Base-by-base conservation (phyloP, 352 stramenopile species). In the Globisporangium yorkense region DNA sequence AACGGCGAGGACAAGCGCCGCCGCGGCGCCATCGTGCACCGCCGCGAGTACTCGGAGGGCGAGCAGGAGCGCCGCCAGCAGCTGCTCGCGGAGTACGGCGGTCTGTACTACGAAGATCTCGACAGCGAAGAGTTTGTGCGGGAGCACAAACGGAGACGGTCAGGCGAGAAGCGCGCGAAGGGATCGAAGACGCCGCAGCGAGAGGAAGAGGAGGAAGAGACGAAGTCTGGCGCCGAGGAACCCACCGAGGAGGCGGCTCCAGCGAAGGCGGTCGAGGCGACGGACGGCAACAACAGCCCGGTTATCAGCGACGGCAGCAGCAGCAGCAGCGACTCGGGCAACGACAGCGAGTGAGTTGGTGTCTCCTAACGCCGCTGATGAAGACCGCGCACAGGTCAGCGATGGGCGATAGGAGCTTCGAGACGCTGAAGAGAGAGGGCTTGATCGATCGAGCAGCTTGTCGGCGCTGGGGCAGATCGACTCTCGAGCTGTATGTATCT, bases 1-100 rank as follows among this genome's bases (percentile, higher is more conserved):
- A 74, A 65, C 57, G 71, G 79, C 43, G 84, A 94, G 49, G 82
- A 92, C 56, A 92, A 94, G 60, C 82, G 84, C 20, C 84, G 77
- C 8, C 80, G 77, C 47, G 84, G 84, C 27, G 82, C 82, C 46
- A 80, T 94, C 51, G 82, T 94, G 1, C 74, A 87, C 48, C 82
- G 84, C 24, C 78, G 84, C 10, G 68, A 76, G 46, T 94, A 89
- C 62, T 90, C 81, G 12, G 77, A 91, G 56, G 72, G 50, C 16
- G 84, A 94, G 52, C 61, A 54, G 1, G 78, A 91, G 3, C 70
- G 77, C 21, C 78, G 82, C 18, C 72, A 81, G 18, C 62, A 76
- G n/a, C 64, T 88, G 54, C 66, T 84, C 21, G 82, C 80, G 15
- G 77, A 88, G 16, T 76, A 75, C 48, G 84, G 84, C 48, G 78